These are phyloP conservation scores for Celoporthe dispersa DNA, from an alignment of 2,329 filamentous ascomycete genomes.

Conservation along the genomic window DNA sequence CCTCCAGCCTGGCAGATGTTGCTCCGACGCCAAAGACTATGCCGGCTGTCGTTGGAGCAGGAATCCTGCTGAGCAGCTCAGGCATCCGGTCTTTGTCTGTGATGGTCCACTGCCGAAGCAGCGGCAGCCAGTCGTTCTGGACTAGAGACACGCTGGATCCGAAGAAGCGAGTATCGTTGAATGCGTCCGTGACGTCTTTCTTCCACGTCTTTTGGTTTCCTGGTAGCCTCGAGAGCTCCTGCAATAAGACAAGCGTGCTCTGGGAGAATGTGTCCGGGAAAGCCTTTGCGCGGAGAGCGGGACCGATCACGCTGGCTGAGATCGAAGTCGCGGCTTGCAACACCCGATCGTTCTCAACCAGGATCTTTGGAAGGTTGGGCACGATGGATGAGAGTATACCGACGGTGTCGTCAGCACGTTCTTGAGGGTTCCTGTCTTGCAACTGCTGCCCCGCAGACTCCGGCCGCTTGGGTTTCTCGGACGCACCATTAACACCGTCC, in stretches of 20 bases:
- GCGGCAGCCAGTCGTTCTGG: slow-evolving; percentile 76
- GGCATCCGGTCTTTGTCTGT: slow-evolving; percentile 86
- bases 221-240: slow-evolving; percentile 75
- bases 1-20: slow-evolving; percentile 89
- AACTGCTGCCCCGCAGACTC: slow-evolving; percentile 42
- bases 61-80: slow-evolving; percentile 78
- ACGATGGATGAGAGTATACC: slow-evolving; percentile 79
- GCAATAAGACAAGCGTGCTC: slow-evolving; percentile 72
- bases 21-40: slow-evolving; percentile 99
- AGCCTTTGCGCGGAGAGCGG: slow-evolving; percentile 78
- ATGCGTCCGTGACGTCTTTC: slow-evolving; percentile 88
- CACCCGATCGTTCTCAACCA: slow-evolving; percentile 86
- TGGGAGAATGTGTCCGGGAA: slow-evolving; percentile 85
- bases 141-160: slow-evolving; percentile 68
- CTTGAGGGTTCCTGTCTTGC: slow-evolving; percentile 40
- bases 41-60: slow-evolving; percentile 86
- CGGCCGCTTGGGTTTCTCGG: slow-evolving; percentile 46
- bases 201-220: slow-evolving; percentile 89
- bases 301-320: slow-evolving; percentile 80
- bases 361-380: slow-evolving; percentile 78
- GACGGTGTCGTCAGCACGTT: slow-evolving; percentile 75
- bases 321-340: slow-evolving; percentile 78
- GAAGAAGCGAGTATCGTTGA: slow-evolving; percentile 89
- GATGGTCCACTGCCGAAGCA: slow-evolving; percentile 82
- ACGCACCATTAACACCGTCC: slow-evolving; percentile 49